phyloP scores from a whole-genome alignment of 768 basidiomycete species.

The Trichaptum fuscoviolaceum region DNA sequence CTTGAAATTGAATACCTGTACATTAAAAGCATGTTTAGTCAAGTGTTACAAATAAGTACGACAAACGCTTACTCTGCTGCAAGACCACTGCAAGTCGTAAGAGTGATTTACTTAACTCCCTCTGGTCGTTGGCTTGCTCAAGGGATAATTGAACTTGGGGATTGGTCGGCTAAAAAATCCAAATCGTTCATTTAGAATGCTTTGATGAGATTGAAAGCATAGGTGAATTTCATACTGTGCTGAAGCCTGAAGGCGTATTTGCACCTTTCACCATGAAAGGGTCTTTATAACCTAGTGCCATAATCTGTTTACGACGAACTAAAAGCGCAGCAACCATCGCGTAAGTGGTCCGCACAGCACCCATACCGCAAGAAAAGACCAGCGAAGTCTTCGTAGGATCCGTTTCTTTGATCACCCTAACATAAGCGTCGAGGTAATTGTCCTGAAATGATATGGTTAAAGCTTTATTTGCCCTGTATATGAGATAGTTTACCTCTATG shows the following conservation, averaged over 20 bases:
- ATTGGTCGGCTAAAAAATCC: conserved; percentile 19
- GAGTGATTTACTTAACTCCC: conserved; percentile 70
- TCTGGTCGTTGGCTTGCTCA: conserved; percentile 74
- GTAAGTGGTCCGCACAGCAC: conserved; percentile 93
- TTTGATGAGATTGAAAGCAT: conserved; percentile 1
- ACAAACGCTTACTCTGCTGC: conserved; percentile 58
- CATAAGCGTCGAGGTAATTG: conserved; percentile 93
- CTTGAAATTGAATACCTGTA: conserved; percentile 57
- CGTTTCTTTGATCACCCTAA: conserved; percentile 69
- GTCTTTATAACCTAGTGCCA: conserved; percentile 62
- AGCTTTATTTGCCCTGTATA: background rate
- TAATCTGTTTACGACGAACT: conserved; percentile 41
- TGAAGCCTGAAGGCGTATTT: conserved; percentile 34
- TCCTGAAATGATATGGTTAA: conserved; percentile 41
- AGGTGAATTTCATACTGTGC: conserved; percentile 36
- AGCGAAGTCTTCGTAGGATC: conserved; percentile 79
- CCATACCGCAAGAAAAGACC: conserved; percentile 96
- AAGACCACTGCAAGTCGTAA: conserved; percentile 75
- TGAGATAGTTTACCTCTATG: conserved; percentile 58
- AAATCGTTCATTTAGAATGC: conserved; percentile 14
- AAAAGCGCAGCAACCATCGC: conserved; percentile 67
- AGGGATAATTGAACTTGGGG: conserved; percentile 41
- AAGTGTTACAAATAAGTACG: background rate
- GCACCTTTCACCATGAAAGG: conserved; percentile 54
- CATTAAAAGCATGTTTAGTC: conserved; percentile 3